Evolutionary conservation across 2,329 filamentous ascomycete genomes (phyloP).

Genomic region (Emergomyces africanus): DNA sequence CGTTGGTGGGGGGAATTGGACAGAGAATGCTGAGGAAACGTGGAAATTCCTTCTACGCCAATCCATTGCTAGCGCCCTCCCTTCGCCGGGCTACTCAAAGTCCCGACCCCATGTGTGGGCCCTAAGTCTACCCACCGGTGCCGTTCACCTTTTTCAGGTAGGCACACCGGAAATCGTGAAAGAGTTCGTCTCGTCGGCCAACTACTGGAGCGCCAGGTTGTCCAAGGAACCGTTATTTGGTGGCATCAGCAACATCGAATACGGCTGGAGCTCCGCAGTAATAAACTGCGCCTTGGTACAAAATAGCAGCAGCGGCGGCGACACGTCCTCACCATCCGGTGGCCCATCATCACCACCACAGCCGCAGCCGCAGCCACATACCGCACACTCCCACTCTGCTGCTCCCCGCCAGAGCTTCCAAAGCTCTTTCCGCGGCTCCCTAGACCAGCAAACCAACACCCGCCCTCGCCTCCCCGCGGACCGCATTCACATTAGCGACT

Average conservation of each 20-base stretch:
- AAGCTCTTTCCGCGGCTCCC: constrained; percentile 50
- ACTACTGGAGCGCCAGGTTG: constrained; percentile 93
- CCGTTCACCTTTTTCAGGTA: constrained; percentile 96
- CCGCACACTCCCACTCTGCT: constrained; percentile 19
- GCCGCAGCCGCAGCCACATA: constrained; percentile 13
- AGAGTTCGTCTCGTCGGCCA: constrained; percentile 87
- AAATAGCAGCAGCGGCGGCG: background rate
- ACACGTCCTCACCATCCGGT: background rate
- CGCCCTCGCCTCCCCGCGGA: constrained; percentile 69
- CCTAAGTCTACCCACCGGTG: constrained; percentile 77
- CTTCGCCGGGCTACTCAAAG: constrained; percentile 85
- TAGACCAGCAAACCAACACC: constrained; percentile 49
- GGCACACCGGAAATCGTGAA: constrained; percentile 88
- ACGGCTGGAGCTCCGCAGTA: constrained; percentile 83
- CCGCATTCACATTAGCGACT: constrained; percentile 70
- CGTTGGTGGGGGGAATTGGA: constrained; percentile 96
- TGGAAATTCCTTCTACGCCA: constrained; percentile 81
- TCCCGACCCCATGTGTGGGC: constrained; percentile 87
- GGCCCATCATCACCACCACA: background rate
- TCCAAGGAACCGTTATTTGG: constrained; percentile 89
- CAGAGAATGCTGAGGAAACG: constrained; percentile 83
- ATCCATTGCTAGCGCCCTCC: constrained; percentile 80
- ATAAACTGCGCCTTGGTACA: constrained; percentile 63
- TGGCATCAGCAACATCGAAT: constrained; percentile 92
- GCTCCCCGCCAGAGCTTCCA: constrained; percentile 40